These are phyloP conservation scores for Bolboschoenus planiculmis DNA, from an alignment of 176 grass and related monocot genomes.

Conservation along the genomic window DNA sequence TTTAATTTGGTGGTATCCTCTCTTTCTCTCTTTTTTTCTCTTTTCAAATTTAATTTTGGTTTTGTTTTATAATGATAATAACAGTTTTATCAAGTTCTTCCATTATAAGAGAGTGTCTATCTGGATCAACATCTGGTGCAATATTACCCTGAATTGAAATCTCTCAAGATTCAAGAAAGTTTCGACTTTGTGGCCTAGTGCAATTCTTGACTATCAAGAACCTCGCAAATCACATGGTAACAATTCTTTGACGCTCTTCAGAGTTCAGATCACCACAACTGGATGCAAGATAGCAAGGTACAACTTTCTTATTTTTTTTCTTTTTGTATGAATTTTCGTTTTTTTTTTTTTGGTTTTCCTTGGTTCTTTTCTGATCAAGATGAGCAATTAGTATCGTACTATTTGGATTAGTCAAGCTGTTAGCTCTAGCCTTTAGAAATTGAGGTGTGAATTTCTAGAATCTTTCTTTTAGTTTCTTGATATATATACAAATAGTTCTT, in stretches of 20 bases:
- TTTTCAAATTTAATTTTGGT: not conserved
- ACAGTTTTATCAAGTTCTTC: not conserved
- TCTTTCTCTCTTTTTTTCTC: not conserved
- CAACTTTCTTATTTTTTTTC: not conserved
- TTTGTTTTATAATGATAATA: not conserved
- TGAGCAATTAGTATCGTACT: not conserved
- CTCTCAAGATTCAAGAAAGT: too few species aligned
- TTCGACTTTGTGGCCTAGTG: not conserved
- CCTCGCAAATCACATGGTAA: not conserved
- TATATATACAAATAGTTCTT: too few species aligned
- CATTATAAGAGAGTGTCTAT: too few species aligned
- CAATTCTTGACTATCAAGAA: not conserved
- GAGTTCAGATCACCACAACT: too few species aligned
- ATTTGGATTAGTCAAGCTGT: too few species aligned
- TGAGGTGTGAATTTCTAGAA: not conserved
- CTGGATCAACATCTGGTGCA: too few species aligned
- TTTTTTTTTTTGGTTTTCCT: not conserved
- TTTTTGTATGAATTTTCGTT: not conserved
- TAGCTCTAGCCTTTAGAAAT: not conserved
- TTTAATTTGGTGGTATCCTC: not conserved
- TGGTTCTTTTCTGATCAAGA: not conserved
- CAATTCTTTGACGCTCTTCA: too few species aligned
- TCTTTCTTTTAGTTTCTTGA: not conserved
- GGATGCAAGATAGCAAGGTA: not conserved
- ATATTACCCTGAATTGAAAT: too few species aligned